These are phyloP conservation scores for Hypoxylon rickii DNA, from an alignment of 495 filamentous ascomycete species.

Conservation along the genomic window DNA sequence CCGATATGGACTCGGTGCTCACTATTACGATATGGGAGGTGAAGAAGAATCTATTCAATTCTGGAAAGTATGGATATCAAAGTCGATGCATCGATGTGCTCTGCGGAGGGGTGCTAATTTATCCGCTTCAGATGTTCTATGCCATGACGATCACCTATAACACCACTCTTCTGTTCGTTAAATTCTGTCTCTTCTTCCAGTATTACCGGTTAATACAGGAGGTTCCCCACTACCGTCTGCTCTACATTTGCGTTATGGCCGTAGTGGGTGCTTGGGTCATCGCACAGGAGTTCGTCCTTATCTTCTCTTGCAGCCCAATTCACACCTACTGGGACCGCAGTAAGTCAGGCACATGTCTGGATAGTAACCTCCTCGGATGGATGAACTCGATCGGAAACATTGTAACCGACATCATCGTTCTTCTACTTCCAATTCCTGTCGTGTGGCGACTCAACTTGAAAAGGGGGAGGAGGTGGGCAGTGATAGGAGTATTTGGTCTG, in stretches of 20 bases:
- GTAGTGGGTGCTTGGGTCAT: constrained; percentile 24
- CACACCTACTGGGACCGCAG: constrained; percentile 46
- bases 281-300: constrained; percentile 24
- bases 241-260: constrained; percentile 17
- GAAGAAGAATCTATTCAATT: neutral
- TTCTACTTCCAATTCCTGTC: constrained; percentile 56
- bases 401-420: constrained; percentile 53
- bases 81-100: neutral
- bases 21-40: constrained; percentile 15
- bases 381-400: constrained; percentile 58
- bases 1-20: constrained; percentile 23
- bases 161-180: constrained; percentile 17
- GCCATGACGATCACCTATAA: constrained; percentile 20
- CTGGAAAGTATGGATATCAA: constrained; percentile 22
- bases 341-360: constrained; percentile 44
- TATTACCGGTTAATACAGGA: constrained; percentile 35
- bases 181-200: constrained; percentile 33
- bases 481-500: constrained; percentile 49
- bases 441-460: constrained; percentile 51
- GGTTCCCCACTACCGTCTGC: constrained; percentile 24
- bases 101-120: constrained; percentile 11
- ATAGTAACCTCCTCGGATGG: constrained; percentile 52
- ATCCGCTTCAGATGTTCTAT: constrained; percentile 19
- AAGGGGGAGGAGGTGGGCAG: constrained; percentile 42
- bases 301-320: constrained; percentile 44